These are phyloP conservation scores for Medicago ruthenica DNA, from an alignment of 306 rosid genomes.

Conservation along the genomic window DNA sequence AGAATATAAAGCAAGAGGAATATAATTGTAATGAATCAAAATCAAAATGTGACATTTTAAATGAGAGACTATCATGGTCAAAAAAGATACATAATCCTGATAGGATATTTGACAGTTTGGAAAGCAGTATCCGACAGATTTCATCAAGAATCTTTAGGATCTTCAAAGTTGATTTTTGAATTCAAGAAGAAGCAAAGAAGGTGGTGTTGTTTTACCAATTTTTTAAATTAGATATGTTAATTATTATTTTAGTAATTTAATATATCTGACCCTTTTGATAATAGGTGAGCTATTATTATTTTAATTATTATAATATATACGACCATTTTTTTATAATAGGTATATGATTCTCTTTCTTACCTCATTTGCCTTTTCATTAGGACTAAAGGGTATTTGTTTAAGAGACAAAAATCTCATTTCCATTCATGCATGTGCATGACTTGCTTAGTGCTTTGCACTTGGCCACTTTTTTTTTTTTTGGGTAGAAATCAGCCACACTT, in stretches of 20 bases:
- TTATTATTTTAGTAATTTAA: conserved; percentile 38
- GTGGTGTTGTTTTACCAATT: conserved; percentile 45
- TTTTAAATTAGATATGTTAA: conserved; percentile 38
- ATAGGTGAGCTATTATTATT: conserved; percentile 24
- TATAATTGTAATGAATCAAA: conserved; percentile 27
- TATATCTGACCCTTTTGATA: conserved; percentile 43
- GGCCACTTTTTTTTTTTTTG: not conserved
- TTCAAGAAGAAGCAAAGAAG: conserved; percentile 59
- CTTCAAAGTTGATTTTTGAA: conserved; percentile 66
- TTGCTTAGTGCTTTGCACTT: conserved; percentile 42
- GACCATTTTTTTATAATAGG: not conserved
- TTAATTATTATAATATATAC: not conserved
- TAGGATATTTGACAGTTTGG: conserved; percentile 72
- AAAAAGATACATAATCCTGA: conserved; percentile 55
- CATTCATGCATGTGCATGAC: conserved; percentile 42
- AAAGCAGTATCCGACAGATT: conserved; percentile 80
- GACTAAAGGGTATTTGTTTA: conserved; percentile 35
- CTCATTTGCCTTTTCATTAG: conserved; percentile 38
- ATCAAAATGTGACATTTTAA: conserved; percentile 56
- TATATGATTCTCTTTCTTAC: not conserved
- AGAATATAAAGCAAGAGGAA: not conserved
- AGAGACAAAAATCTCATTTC: conserved; percentile 7
- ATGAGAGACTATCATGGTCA: conserved; percentile 51
- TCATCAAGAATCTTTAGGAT: conserved; percentile 70
- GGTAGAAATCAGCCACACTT: too few relatives aligned